A percentile compares a stretch with the other conserved stretches of the same genome.
phyloP scores from a whole-genome alignment of 768 basidiomycete species.

The Hypholoma sublateritium region DNA sequence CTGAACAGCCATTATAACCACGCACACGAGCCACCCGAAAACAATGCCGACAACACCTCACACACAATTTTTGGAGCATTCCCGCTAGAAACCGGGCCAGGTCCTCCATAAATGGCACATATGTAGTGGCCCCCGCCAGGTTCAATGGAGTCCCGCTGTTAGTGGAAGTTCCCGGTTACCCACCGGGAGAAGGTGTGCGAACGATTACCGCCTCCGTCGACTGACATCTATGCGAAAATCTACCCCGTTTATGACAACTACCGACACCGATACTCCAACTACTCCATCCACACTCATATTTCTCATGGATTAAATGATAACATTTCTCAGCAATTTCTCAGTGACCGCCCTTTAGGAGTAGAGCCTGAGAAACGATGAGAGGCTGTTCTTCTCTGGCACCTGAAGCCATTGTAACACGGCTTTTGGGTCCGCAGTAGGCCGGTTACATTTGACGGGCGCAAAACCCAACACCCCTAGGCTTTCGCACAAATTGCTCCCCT shows the following conservation, averaged over 20 bases:
- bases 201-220: neutral
- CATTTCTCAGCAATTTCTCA: neutral
- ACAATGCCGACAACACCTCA: neutral
- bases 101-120: too few species aligned
- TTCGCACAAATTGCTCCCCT: neutral
- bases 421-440: constrained; percentile 2
- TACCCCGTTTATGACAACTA: constrained; percentile 1
- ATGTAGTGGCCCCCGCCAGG: too few species aligned
- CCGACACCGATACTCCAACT: constrained; percentile 3
- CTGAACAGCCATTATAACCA: neutral
- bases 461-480: neutral
- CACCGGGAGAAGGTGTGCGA: constrained; percentile 2
- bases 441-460: neutral
- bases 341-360: neutral
- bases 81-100: too few species aligned
- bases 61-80: neutral
- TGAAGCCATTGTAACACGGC: neutral
- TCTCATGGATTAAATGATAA: constrained; percentile 3
- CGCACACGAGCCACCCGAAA: too few species aligned
- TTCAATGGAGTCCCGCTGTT: too few species aligned
- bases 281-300: neutral
- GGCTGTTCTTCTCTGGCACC: neutral
- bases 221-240: constrained; percentile 1
- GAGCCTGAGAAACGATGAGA: neutral
- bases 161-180: neutral